Evolutionary conservation across 805 yeast genomes (phyloP), one percentile per base, ranked within the genome.

Genomic region (Isabelozyma pseudorhagii): DNA sequence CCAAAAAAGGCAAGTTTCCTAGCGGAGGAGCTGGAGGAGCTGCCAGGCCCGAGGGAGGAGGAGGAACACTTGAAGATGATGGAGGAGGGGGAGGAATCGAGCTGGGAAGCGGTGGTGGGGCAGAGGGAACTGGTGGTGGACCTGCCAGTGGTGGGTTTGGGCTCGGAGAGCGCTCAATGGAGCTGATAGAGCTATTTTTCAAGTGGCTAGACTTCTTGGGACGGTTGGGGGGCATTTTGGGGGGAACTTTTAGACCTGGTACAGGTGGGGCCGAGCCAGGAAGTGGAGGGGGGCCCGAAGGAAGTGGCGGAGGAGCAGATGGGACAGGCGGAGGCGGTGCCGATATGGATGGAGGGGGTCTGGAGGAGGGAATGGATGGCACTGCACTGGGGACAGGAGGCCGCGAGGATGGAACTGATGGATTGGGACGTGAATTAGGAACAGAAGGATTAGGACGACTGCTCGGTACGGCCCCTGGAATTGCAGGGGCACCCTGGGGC

Each of bases 1-100:
- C 82, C 45, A 82, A 69, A 56, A 83, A 82, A 6, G 88, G 87
- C 21, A 82, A 60, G 0, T 73, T 78, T 1, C 81, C 81, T 29
- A 66, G 68, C 4, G 65, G 51, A 9, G 58, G 50, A 42, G 50
- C 51, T 11, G 60, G 57, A 7, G 57, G 43, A 13, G 54, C 50
- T 8, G 57, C 38, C 15, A 46, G 45, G 9, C 18, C 31, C 10
- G 58, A 50, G 7, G 63, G 53, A n/a, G 54, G 50, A 10, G 61
- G 58, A 5, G 56, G 49, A 29, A 61, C 55, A 13, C 54, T 46
- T 28, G 58, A 51, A 7, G 55, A 14, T 25, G 49, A 15, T 3
- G 49, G 31, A 4, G 36, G 44, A 8, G 65, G 55, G n/a, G 58
- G 40, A 14, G 46, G 40, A 17, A 17, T 21, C 4, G 47, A 10